Base-by-base conservation (phyloP, 345 rosid genomes). In the Nasturtium officinale region DNA sequence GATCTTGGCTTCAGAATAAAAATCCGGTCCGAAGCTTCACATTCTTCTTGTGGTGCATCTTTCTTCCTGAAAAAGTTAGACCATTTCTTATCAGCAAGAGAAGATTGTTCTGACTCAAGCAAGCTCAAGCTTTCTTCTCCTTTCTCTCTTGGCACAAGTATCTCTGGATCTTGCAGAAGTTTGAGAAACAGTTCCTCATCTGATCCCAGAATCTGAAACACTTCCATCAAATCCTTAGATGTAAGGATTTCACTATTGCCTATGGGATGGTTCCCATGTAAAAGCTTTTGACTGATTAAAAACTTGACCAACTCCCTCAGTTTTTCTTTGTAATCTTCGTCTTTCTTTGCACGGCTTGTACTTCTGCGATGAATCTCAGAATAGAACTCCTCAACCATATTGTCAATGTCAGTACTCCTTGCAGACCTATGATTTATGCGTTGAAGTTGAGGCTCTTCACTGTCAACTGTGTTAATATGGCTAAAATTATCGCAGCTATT, bases 1-100 rank as follows among this genome's bases (percentile, higher is more conserved):
- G 83, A 78, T 40, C 89, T 87, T 56, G 99, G 98, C 86, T 91
- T 90, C 80, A 91, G 80, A 71, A 91, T 86, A 55, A 91, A 86
- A 77, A 95, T 91, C 57, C 77, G 79, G 75, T 83, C 86, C 30
- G 93, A 82, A 72, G 84, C 70, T 81, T 86, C 84, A 52, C 85
- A 72, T 42, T 78, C 77, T 38, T 72, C 80, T 69, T 70, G 84
- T 62, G 83, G 87, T 51, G 68, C 75, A 75, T 87, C 74, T 65
- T 88, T 91, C 81, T 84, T 84, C 69, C 85, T 86, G 79, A 88
- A 90, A 73, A 90, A 87, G 38, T 72, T 86, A 61, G 77, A 80
- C 57, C 86, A 84, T 78, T 87, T 90, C 61, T 74, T 61, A 63
- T 66, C 78, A 40, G 76, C 50, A 61, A 68, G 70, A 73, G 85